Conservation (phyloP, 108 stramenopile species). For the Schizochytrium sp. region DNA sequence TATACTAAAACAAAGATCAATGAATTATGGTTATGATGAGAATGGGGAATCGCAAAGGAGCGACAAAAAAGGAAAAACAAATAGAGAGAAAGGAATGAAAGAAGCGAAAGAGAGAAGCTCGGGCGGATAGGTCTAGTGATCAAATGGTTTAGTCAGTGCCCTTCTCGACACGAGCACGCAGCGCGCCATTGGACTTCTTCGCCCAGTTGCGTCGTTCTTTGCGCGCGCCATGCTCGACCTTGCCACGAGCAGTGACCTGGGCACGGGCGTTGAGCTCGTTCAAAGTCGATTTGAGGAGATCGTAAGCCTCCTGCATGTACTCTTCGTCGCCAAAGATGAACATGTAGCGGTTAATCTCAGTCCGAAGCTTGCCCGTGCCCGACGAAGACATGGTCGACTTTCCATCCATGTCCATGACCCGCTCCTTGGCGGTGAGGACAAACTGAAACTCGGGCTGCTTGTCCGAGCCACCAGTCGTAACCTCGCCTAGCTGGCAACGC, state of each 20-base stretch:
- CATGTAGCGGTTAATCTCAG: neutral
- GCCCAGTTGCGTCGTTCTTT: neutral
- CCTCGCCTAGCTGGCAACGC: neutral
- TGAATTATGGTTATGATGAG: too few species aligned
- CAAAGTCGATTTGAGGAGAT: neutral
- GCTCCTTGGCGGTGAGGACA: neutral
- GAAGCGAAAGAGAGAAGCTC: too few species aligned
- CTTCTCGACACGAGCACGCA: neutral
- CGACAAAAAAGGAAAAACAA: too few species aligned
- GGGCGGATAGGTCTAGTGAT: too few species aligned
- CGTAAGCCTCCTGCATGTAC: neutral
- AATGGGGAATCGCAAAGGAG: too few species aligned
- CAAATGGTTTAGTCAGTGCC: too few species aligned
- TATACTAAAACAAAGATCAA: too few species aligned
- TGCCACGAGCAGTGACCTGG: neutral
- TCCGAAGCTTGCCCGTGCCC: neutral
- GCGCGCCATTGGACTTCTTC: neutral
- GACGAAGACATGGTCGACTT: neutral
- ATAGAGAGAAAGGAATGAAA: too few species aligned
- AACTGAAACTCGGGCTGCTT: neutral
- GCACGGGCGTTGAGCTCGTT: neutral
- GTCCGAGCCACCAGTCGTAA: neutral
- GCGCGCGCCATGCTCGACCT: neutral
- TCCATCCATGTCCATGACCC: neutral
- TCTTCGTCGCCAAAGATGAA: neutral